Base-by-base conservation (phyloP, 2,329 filamentous ascomycete species). In the Colletotrichum trifolii region DNA sequence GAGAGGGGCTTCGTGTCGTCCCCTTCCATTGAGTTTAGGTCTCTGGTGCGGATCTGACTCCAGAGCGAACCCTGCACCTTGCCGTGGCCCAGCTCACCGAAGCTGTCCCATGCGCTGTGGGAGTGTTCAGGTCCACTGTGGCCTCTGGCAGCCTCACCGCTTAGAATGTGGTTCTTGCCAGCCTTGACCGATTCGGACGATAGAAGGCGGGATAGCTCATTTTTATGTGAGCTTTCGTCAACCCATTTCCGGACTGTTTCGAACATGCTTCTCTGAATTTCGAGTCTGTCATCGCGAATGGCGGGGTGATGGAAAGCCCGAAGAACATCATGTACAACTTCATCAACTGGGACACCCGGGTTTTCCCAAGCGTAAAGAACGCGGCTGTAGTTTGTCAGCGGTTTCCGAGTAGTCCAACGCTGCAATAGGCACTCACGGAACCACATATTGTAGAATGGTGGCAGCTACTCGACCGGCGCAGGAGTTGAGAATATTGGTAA, bases 311-410 rank as follows among this genome's bases (percentile, higher is more conserved):
- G 96, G 81, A 98, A 97, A 10, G 93, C 89, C 33, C 87, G 87
- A 50, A 94, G 81, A 45, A 96, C 88, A 70, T 98, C 95, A 68
- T 92, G 83, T 67, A 94, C 83, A 1, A 98, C 91, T 76, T 96
- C 91, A 42, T 96, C 87, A 4, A 96, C 90, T 0, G 93, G 88
- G 0, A 97, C 89, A 47, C 90, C 88, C 3, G 91, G 87, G 74
- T 98, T 92, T 69, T 98, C 92, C 93, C 94, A 98, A 4, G 94
- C 95, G 74, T 95, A 97, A 17, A 99, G 84, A 52, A 98, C 81
- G 39, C 95, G 91, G 2, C 86, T 88, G 67, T 34, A 46, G 42
- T 25, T 36, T 15, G 59, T 78, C 57, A 78, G 72, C 34, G 13
- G 38, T 40, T 13, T 40, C 13, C n/a, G 43, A 10, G n/a, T 8